These are phyloP conservation scores for Coemansia sp. DNA, from an alignment of 192 early-diverging fungal genomes.

Conservation along the genomic window DNA sequence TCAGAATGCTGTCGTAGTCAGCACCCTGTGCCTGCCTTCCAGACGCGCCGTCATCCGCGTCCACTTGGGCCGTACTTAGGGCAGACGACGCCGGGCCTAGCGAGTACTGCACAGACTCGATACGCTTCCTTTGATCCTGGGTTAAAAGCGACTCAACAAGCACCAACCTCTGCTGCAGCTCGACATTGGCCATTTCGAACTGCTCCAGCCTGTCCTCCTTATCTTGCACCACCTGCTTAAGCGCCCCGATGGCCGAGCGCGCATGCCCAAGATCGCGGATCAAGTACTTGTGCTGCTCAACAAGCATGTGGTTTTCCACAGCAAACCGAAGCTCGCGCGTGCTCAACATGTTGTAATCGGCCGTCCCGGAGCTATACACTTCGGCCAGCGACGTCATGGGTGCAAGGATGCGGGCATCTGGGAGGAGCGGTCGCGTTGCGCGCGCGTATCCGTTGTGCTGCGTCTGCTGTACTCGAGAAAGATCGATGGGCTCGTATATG, in stretches of 20 bases:
- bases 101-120: slow-evolving; percentile 24
- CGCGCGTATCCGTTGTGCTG: slow-evolving; percentile 10
- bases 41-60: not conserved
- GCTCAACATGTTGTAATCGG: slow-evolving; percentile 24
- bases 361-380: slow-evolving; percentile 7
- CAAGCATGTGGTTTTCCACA: slow-evolving; percentile 51
- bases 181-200: slow-evolving; percentile 30
- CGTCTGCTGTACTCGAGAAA: slow-evolving; percentile 11
- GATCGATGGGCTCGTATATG: slow-evolving; percentile 49
- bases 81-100: not conserved
- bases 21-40: not conserved
- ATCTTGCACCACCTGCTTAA: slow-evolving; percentile 50
- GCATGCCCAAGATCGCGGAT: slow-evolving; percentile 52
- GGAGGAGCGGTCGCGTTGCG: slow-evolving; percentile 32
- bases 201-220: slow-evolving; percentile 50
- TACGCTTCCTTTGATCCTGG: slow-evolving; percentile 27
- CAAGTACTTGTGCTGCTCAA: slow-evolving; percentile 52
- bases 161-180: slow-evolving; percentile 41
- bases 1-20: slow-evolving; percentile 7
- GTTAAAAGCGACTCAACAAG: slow-evolving; percentile 32
- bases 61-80: not conserved
- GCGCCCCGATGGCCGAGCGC: slow-evolving; percentile 42
- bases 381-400: slow-evolving; percentile 54
- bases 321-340: slow-evolving; percentile 51
- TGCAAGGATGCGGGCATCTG: slow-evolving; percentile 44